Base-by-base conservation (phyloP, 495 filamentous ascomycete genomes). In the Podospora appendiculata region DNA sequence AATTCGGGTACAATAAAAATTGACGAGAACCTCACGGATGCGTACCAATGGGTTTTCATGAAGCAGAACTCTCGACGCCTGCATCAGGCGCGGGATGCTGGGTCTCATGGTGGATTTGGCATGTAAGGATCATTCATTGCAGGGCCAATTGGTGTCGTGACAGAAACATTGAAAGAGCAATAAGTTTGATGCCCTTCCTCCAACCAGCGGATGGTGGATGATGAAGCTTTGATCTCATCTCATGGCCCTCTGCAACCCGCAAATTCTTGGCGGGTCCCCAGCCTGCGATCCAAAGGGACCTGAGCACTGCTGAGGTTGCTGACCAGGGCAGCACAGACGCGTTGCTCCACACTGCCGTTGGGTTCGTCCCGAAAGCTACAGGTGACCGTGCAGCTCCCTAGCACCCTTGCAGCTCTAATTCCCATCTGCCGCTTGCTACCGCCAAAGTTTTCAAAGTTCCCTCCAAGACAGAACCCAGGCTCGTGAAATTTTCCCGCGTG, bases 41-140 rank as follows among this genome's bases (percentile, higher is more conserved):
- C 25, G 61, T 72, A 95, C 92, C 65, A 96, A 67, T 1, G 92
- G 92, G 61, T 96, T 96, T 47, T 96, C 91, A 87, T 97, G 92
- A n/a, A 71, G 74, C 7, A 90, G 73, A 13, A 60, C 55, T 45
- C 79, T 68, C 19, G 82, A 59, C 0, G 83, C 83, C 10, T 88
- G 88, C 55, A 95, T 84, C 39, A 84, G 66, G 53, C 77, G 76
- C 53, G 45, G 45, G n/a, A 49, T 48, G 4, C 56, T 54, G 19
- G 66, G 70, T 57, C 68, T 79, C 80, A 85, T 83, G 44, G 51
- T 60, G 48, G 51, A 41, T 18, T 48, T 17, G 25, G 42, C 4
- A 13, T 35, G 19, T 13, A 42, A 50, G 14, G 32, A 38, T 9
- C 32, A 13, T 16, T n/a, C 32, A 17, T 16, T 45, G 9, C 10